Evolutionary conservation across 306 rosid genomes (phyloP), one percentile per base, ranked within the genome.

Genomic region (Quercus robur): DNA sequence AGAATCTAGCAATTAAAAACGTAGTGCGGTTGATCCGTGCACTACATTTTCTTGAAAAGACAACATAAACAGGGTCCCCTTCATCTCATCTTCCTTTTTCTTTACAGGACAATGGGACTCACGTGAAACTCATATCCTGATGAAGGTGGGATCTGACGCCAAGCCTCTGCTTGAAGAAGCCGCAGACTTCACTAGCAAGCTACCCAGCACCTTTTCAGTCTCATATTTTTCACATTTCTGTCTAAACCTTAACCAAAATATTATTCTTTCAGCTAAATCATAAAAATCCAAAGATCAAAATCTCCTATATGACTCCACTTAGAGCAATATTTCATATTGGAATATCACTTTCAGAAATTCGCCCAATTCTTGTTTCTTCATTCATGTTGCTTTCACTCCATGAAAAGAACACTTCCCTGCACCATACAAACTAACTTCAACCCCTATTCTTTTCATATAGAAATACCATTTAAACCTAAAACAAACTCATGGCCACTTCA

Each of bases 391-490:
- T 63, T 71, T 28, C 26, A 35, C 23, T 68, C 63, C 54, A 46
- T 13, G 52, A 79, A 49, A 41, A 13, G 51, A 61, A 41, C 66
- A 20, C 72, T 12, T 26, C 64, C 64, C 56, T 74, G 38, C 76
- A 75, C 33, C 52, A 57, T 38, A 28, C 67, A 66, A 56, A 82
- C 84, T 75, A 74, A 55, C 30, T 61, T 75, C 71, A 51, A 52
- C 80, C 59, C 66, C 86, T 63, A 63, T 15, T 35, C 54, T 49
- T 46, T 62, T 57, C 33, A 59, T 54, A 38, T 62, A 6, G 25
- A 51, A 33, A 68, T 80, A 80, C 58, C 6, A 75, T 75, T 75
- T 21, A 21, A 74, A 71, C 72, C 67, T 59, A 56, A 26, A 75
- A 62, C 46, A 80, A 35, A 72, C 52, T 23, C 20, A 63, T 63